Conservation (phyloP, 148 eudicot genomes). For the Rhododendron simsii region DNA sequence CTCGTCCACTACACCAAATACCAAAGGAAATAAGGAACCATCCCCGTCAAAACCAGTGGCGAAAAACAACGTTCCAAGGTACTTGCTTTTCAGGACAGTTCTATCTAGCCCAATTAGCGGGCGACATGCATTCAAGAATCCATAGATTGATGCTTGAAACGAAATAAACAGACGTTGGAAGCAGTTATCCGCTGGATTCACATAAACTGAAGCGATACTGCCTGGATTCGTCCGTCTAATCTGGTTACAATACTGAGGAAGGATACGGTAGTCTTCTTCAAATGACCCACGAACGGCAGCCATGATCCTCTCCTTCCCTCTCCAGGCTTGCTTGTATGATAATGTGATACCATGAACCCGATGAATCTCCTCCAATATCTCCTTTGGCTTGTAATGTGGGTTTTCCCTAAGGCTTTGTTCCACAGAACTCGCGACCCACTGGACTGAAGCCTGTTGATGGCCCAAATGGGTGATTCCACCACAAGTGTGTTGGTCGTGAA, state of each 20-base stretch:
- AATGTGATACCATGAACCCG: constrained; percentile 70
- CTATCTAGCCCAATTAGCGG: constrained; percentile 69
- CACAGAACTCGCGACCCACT: constrained; percentile 72
- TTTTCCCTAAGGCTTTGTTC: constrained; percentile 62
- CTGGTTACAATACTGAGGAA: constrained; percentile 62
- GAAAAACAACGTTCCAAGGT: constrained; percentile 57
- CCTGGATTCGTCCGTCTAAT: constrained; percentile 61
- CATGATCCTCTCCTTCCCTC: constrained; percentile 78
- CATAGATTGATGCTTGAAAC: constrained; percentile 61
- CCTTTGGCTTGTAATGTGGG: constrained; percentile 74
- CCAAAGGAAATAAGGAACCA: constrained; percentile 60
- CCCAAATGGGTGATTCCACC: constrained; percentile 68
- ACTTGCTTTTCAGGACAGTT: constrained; percentile 53
- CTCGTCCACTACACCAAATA: constrained; percentile 73
- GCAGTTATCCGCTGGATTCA: constrained; percentile 42
- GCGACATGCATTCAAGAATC: constrained; percentile 65
- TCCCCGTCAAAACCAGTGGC: constrained; percentile 78
- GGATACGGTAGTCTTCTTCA: constrained; percentile 72
- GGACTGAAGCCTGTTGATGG: constrained; percentile 80
- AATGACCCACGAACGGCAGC: constrained; percentile 71
- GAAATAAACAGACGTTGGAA: constrained; percentile 66
- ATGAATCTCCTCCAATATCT: constrained; percentile 70
- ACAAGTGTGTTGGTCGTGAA: constrained; percentile 53
- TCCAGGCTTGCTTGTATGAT: constrained; percentile 90
- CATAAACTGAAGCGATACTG: constrained; percentile 64